A percentile compares a stretch with the other conserved stretches of the same genome.
Evolutionary conservation across 1,284 basidiomycete species (phyloP).

Genomic region (Garcileccinum viscosum): DNA sequence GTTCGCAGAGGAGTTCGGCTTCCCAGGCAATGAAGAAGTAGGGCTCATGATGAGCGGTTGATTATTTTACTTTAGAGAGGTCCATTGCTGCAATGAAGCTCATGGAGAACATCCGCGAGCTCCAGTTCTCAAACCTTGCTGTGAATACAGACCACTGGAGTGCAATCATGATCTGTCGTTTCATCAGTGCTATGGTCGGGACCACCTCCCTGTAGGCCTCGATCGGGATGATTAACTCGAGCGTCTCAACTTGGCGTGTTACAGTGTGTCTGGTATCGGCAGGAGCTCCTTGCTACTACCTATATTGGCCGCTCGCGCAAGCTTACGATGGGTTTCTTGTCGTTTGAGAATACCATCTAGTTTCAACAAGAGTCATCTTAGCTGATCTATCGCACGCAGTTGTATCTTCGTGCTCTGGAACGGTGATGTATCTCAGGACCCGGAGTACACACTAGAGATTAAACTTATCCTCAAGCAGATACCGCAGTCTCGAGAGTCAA

Average conservation of each 20-base stretch:
- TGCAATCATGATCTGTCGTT: neutral
- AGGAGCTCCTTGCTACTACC: neutral
- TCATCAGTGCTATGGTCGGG: neutral
- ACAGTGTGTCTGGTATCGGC: neutral
- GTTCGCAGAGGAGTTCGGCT: no score
- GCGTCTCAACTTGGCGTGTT: slow-evolving; percentile 49
- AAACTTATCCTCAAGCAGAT: neutral
- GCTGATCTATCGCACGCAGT: neutral
- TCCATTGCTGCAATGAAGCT: no score
- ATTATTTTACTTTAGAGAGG: no score
- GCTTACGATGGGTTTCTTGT: neutral
- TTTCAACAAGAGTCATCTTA: neutral
- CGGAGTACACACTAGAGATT: neutral
- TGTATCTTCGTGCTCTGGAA: no score
- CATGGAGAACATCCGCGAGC: no score
- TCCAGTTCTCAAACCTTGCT: no score
- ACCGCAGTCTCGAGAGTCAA: no score
- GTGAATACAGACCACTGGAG: no score
- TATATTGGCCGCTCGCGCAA: neutral
- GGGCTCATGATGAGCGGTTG: no score
- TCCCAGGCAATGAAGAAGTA: no score
- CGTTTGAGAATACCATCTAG: neutral
- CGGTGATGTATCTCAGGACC: no score
- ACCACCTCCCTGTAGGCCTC: neutral
- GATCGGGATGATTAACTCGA: neutral